Evolutionary conservation across 805 yeast species (phyloP).

Genomic region (Candida morakotiae): DNA sequence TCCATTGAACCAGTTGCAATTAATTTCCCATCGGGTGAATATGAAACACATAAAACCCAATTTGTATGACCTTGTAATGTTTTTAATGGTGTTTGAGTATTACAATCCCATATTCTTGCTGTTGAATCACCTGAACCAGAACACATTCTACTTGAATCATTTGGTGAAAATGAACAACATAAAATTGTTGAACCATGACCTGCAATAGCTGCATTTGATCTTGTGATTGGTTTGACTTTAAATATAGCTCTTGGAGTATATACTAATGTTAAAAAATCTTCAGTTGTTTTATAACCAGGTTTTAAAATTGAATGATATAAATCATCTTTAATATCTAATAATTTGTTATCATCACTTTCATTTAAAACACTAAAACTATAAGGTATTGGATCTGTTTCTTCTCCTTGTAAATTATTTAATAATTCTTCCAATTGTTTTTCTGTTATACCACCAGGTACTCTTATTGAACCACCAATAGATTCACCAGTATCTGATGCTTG

Average conservation of each 20-base stretch:
- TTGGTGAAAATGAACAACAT: conserved; percentile 91
- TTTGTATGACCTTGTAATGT: conserved; percentile 82
- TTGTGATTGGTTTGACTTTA: conserved; percentile 85
- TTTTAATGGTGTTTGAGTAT: conserved; percentile 84
- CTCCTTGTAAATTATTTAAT: conserved; percentile 71
- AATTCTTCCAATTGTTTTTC: conserved; percentile 86
- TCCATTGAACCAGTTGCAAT: conserved; percentile 98
- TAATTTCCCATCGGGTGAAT: conserved; percentile 88
- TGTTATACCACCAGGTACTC: conserved; percentile 87
- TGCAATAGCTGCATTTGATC: conserved; percentile 87
- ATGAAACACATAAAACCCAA: conserved; percentile 90
- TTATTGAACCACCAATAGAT: conserved; percentile 71
- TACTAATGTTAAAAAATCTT: conserved; percentile 85
- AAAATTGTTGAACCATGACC: conserved; percentile 95
- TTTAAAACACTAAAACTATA: conserved; percentile 73
- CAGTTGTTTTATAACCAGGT: conserved; percentile 85
- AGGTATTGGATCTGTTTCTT: conserved; percentile 81
- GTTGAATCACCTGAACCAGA: conserved; percentile 97
- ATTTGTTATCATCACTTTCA: conserved; percentile 34
- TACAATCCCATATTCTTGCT: conserved; percentile 95
- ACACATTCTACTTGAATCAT: conserved; percentile 77
- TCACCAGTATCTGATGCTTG: conserved; percentile 94
- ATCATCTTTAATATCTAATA: conserved; percentile 74
- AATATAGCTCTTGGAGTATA: conserved; percentile 95
- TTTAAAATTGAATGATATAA: conserved; percentile 76